Evolutionary conservation across 1,284 basidiomycete genomes (phyloP), one percentile per base, ranked within the genome.

Genomic region (Ustanciosporium gigantosporum): DNA sequence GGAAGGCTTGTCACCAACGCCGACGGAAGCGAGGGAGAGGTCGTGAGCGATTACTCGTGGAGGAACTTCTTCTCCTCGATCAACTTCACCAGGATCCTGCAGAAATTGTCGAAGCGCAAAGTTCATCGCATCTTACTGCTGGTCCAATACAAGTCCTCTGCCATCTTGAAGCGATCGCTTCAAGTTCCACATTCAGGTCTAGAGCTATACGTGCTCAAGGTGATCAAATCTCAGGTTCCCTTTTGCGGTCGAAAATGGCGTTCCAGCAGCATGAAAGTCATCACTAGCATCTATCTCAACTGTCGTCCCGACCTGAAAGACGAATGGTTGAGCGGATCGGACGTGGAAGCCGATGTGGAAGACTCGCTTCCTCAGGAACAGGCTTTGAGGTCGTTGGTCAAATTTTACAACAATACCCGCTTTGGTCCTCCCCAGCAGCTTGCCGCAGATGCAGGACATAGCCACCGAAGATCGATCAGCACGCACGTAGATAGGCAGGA

Each of bases 181-280:
- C 87, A 89, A 78, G 91, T 98, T 15, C 88, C 90, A 66, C 95
- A 99, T 71, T 90, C 91, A 5, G 85, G 93, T 83, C 80, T 98
- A 61, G 94, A 98, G 78, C 83, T 96, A 21, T 92, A 97, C 79
- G 87, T 94, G n/a, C 82, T 99, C 66, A 98, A 98, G 81, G 82
- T 98, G 51, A 91, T 98, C 82, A 98, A 98, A 83, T 93, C 90
- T 66, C 95, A 98, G 83, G 92, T 98, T 20, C 95, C 95, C 0
- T 97, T 92, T 78, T 96, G 91, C 75, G 95, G 95, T 13, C 84
- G 94, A 36, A 97, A 97, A 81, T 98, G 95, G 95, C 83, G 94
- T 40, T 92, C 96, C 81, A 89, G 92, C 92, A 99, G 98, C 78
- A 99, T 99, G 95, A 95, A 97, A 80, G 90, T 97, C 55, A 98